Percentiles rank a stretch among this genome's conserved stretches.
Evolutionary conservation across 441 rosid species (phyloP).

Genomic region (Erodium trifolium): DNA sequence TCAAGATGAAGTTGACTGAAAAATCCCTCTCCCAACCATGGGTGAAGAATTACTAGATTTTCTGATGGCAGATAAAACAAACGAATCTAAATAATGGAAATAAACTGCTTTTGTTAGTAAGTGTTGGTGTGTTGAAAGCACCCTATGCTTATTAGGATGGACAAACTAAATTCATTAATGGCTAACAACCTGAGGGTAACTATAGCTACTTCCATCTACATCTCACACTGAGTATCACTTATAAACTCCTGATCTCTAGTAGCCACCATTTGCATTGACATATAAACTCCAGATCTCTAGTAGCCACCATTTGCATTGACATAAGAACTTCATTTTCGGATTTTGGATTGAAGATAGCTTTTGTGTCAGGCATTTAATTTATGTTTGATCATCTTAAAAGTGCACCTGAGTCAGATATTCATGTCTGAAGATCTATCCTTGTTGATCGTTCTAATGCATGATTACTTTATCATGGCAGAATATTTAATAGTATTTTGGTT

Average conservation of each 20-base stretch:
- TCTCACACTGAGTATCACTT: neutral
- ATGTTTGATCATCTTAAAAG: too few relatives aligned
- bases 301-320: too few relatives aligned
- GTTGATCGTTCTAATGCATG: neutral
- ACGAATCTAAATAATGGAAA: conserved; percentile 1
- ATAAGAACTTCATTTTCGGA: too few relatives aligned
- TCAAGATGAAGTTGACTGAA: conserved; percentile 2
- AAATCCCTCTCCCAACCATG: conserved; percentile 1
- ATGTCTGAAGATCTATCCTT: neutral
- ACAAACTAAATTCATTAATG: conserved; percentile 3
- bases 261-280: too few relatives aligned
- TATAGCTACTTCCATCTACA: neutral
- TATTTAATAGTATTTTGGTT: neutral
- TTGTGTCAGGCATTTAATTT: too few relatives aligned
- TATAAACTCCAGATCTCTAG: too few relatives aligned
- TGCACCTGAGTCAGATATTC: too few relatives aligned
- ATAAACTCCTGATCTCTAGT: too few relatives aligned
- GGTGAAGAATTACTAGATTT: neutral
- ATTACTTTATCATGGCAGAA: neutral
- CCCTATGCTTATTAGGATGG: neutral
- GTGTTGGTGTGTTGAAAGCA: neutral
- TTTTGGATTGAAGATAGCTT: too few relatives aligned
- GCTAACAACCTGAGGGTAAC: neutral
- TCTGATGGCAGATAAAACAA: neutral
- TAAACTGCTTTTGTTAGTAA: conserved; percentile 1